A percentile compares a stretch with the other conserved stretches of the same genome.
phyloP scores from a whole-genome alignment of 805 yeast genomes.

The Candida suzukii region DNA sequence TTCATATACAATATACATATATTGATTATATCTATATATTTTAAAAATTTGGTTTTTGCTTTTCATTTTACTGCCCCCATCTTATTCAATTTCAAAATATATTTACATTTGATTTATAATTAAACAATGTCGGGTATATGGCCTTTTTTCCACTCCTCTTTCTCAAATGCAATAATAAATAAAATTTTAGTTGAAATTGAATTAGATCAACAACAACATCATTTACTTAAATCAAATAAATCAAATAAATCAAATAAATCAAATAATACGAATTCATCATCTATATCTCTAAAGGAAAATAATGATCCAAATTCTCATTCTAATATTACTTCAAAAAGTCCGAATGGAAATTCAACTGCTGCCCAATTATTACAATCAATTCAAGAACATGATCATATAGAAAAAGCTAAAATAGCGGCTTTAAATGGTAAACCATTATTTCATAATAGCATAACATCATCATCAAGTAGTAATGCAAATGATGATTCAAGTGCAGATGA shows the following conservation, averaged over 20 bases:
- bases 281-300: not conserved
- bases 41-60: no score
- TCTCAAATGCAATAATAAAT: slow-evolving; percentile 29
- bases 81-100: no score
- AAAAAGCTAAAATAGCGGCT: slow-evolving; percentile 5
- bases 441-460: slow-evolving; percentile 2
- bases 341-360: slow-evolving; percentile 15
- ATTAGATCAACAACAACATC: slow-evolving; percentile 21
- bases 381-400: slow-evolving; percentile 19
- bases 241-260: not conserved
- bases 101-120: no score
- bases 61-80: no score
- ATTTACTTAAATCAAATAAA: not conserved
- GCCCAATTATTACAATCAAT: slow-evolving; percentile 27
- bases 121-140: slow-evolving; percentile 28
- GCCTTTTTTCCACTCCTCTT: slow-evolving; percentile 31
- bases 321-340: slow-evolving; percentile 1
- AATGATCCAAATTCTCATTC: not conserved
- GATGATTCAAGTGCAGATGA: slow-evolving; percentile 4
- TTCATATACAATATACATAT: no score
- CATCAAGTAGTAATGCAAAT: not conserved
- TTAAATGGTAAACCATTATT: slow-evolving; percentile 1
- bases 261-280: not conserved
- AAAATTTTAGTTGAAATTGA: slow-evolving; percentile 30
- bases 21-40: no score